A percentile compares a stretch with the other conserved stretches of the same genome.
These are phyloP conservation scores for Magnolia sinica DNA, from an alignment of 164 flowering plant genomes.

Conservation along the genomic window DNA sequence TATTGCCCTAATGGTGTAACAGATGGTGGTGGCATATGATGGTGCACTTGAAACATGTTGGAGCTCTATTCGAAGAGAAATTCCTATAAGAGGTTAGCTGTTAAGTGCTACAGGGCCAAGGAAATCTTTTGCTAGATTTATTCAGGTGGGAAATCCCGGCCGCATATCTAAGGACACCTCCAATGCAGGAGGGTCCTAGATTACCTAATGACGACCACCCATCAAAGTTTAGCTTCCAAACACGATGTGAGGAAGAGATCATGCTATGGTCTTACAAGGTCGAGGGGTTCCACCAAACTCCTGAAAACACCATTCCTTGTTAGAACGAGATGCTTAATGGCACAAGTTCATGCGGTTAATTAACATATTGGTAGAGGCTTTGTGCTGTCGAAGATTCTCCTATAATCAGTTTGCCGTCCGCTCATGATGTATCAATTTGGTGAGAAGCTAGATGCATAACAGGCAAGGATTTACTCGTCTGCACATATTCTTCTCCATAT, in stretches of 20 bases:
- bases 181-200: background rate
- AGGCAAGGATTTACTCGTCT: background rate
- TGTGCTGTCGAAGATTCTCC: background rate
- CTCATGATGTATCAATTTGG: background rate
- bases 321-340: too few species aligned
- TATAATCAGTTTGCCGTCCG: background rate
- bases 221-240: background rate
- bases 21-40: too few species aligned
- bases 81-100: too few species aligned
- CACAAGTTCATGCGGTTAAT: background rate
- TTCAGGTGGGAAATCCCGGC: too few species aligned
- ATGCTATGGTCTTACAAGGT: background rate
- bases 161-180: too few species aligned
- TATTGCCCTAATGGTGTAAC: background rate
- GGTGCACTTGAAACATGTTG: too few species aligned
- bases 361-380: background rate
- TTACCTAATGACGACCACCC: too few species aligned
- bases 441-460: background rate
- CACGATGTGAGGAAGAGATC: background rate
- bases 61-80: too few species aligned
- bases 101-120: too few species aligned
- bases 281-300: background rate
- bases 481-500: background rate
- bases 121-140: too few species aligned
- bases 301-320: background rate